phyloP scores from a whole-genome alignment of 768 basidiomycete genomes.

The Leccinum longicurvipes region DNA sequence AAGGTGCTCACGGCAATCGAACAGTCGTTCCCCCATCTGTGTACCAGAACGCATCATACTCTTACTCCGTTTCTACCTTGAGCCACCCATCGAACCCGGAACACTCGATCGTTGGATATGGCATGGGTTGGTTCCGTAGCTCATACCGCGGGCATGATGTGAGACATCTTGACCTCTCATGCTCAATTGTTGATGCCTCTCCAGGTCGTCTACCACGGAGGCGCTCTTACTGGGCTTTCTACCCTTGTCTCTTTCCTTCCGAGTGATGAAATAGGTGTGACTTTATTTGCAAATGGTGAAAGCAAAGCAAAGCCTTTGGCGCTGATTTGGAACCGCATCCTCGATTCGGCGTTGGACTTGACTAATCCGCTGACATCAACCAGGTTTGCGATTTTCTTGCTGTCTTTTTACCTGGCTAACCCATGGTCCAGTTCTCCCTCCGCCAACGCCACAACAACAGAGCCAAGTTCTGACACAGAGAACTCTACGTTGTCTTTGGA shows the following conservation, averaged over 20 bases:
- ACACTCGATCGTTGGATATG: slow-evolving; percentile 37
- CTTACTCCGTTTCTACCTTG: slow-evolving; percentile 26
- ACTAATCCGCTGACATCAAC: background rate
- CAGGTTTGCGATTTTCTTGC: background rate
- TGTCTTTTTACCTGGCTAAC: background rate
- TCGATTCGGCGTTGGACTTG: slow-evolving; percentile 23
- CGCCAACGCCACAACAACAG: background rate
- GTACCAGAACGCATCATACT: slow-evolving; percentile 30
- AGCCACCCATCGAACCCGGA: slow-evolving; percentile 8
- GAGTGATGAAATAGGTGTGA: slow-evolving; percentile 33
- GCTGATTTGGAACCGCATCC: slow-evolving; percentile 14
- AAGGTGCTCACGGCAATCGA: slow-evolving; percentile 29
- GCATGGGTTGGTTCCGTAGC: slow-evolving; percentile 39
- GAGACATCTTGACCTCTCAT: background rate
- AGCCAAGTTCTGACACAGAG: background rate
- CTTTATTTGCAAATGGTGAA: slow-evolving; percentile 34
- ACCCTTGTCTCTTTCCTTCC: slow-evolving; percentile 34
- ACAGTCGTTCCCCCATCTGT: slow-evolving; percentile 33
- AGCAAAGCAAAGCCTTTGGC: slow-evolving; percentile 11
- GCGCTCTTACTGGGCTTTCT: slow-evolving; percentile 35
- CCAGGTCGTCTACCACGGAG: slow-evolving; percentile 35
- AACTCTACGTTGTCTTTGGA: slow-evolving; percentile 14
- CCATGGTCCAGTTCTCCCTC: background rate
- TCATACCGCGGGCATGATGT: slow-evolving; percentile 43
- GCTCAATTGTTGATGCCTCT: background rate